Base-by-base conservation (phyloP, 2,329 filamentous ascomycete species). In the Colletotrichum orbiculare region DNA sequence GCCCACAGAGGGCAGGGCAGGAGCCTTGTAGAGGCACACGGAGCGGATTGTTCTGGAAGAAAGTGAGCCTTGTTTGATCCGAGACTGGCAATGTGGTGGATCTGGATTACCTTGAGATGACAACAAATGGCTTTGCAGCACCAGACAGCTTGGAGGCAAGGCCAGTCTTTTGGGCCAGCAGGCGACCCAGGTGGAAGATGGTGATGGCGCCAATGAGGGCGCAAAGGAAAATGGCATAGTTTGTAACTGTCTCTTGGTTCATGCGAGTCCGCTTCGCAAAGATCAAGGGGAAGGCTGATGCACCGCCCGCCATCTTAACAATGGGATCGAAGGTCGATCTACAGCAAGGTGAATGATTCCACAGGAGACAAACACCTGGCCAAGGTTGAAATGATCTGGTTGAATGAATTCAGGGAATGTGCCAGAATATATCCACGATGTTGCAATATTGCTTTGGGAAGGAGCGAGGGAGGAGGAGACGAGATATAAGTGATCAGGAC, bases 221-320 rank as follows among this genome's bases (percentile, higher is more conserved):
- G 25, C 45, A 39, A 17, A 69, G 35, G 6, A 67, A 55, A 5
- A 58, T 63, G 4, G 71, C 67, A 52, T 70, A 76, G 49, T 70
- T 65, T 4, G 45, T 49, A 60, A 73, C 69, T 8, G 70, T 68
- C 47, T 74, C 65, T 37, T 70, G 63, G 49, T 76, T 75, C 54
- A 73, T 67, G 25, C 43, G 56, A 7, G 38, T 49, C 12, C 69
- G 55, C 52, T 54, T 55, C 8, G 66, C 69, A 38, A 67, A 71
- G 4, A 62, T 41, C 49, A 38, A 10, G 6, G 47, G 54, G 50
- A 50, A 46, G 39, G 57, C 55, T 34, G 48, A 49, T 39, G 54
- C 25, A 54, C 54, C 43, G 35, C 64, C 54, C 8, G 42, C 63
- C 63, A 66, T 66, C 25, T 25, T 4, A 4, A 25, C 25, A 5